Evolutionary conservation across 495 filamentous ascomycete species (phyloP), one percentile per base, ranked within the genome.

Genomic region (Lasiosphaeria miniovina): DNA sequence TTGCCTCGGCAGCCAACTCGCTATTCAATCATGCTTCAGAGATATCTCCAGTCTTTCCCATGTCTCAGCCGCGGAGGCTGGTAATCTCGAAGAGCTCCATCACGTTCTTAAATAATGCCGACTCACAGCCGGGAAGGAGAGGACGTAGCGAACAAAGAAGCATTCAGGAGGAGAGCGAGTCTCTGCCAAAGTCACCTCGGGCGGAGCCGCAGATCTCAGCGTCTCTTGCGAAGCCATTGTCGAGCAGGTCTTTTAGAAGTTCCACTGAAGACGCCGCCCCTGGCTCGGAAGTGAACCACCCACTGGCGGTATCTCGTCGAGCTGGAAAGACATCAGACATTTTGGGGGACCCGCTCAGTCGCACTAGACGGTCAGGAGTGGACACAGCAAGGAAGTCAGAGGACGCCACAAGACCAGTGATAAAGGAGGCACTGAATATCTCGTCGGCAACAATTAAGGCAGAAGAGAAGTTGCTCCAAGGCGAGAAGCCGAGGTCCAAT

Each of bases 81-180:
- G 43, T 65, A 11, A 45, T 65, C 8, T 61, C 62, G 14, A 58
- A 32, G n/a, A 58, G 57, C 49, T 60, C 61, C 3, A 59, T 54
- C 40, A 46, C 36, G 31, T 55, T 60, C 35, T n/a, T 41, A 2
- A 35, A 62, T 32, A 54, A 62, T 15, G 12, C 12, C 12, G 0
- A 31, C 36, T 4, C 32, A 14, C 33, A 35, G 10, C 11, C 24
- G 3, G 17, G n/a, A 15, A n/a, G 50, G 11, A 36, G 32, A 31
- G n/a, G 35, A 6, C 40, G 40, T 3, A n/a, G 52, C 38, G 36
- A 55, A 14, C 49, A 51, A 8, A 31, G 49, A 32, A 12, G 32
- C 7, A 24, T 2, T 24, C 17, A 51, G 11, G 49, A 51, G 49
- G 4, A 4, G 15, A n/a, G 43, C 4, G 43, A 46, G 12, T 14